Evolutionary conservation across 345 rosid species (phyloP).

Genomic region (Salix caprea): DNA sequence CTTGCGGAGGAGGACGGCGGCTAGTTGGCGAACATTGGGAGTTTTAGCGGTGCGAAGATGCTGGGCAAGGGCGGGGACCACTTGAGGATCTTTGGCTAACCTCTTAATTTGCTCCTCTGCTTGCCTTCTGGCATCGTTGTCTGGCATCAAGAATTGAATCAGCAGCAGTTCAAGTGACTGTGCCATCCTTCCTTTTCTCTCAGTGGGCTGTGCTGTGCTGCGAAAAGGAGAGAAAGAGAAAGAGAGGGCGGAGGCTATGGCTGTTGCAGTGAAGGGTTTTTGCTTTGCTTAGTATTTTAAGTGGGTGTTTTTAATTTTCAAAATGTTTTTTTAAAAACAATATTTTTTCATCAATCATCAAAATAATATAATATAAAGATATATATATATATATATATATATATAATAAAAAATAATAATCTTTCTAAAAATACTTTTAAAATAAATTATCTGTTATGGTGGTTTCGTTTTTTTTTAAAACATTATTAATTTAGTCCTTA

Average conservation of each 20-base stretch:
- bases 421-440: too few species aligned
- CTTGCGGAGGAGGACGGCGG: conserved; percentile 98
- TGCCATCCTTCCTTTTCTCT: conserved; percentile 43
- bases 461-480: too few species aligned
- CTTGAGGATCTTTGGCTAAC: conserved; percentile 94
- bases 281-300: conserved; percentile 5
- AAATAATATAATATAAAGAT: too few species aligned
- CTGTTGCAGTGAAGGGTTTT: conserved; percentile 18
- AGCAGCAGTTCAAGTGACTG: conserved; percentile 84
- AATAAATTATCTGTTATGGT: too few species aligned
- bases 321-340: too few species aligned
- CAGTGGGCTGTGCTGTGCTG: too few species aligned
- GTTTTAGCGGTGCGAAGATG: conserved; percentile 99
- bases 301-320: neutral
- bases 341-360: too few species aligned
- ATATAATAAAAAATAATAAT: too few species aligned
- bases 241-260: neutral
- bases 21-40: conserved; percentile 95
- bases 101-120: conserved; percentile 98
- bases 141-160: conserved; percentile 99
- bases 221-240: neutral
- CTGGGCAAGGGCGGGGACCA: conserved; percentile 89
- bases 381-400: too few species aligned
- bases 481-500: neutral
- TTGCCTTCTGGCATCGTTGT: conserved; percentile 92